Evolutionary conservation across 2,329 filamentous ascomycete species (phyloP), one percentile per base, ranked within the genome.

Genomic region (Sporothrix dimorphospora): DNA sequence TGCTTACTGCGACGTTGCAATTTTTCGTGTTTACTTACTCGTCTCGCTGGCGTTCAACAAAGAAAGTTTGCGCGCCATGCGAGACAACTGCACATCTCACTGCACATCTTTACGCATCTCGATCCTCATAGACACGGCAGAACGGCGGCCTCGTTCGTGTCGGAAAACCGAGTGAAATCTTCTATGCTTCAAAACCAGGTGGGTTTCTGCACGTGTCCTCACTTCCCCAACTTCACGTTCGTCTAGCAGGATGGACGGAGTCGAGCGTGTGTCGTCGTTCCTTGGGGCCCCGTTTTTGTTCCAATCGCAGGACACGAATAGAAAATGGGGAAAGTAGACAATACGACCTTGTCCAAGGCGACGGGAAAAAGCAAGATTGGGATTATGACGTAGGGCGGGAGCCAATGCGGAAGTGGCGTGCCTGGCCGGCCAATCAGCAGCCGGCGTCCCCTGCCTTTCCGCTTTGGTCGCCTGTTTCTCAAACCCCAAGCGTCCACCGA

Each of bases 381-480:
- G 42, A 21, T 38, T 42, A 70, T 70, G 68, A 70, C 68, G 68
- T 70, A 70, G 65, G 49, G 21, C 40, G 40, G 53, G 53, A 57
- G 24, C 51, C 59, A 71, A 66, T 71, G 70, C 61, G 59, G 45
- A 65, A 34, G 59, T 67, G 70, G 59, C n/a, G 70, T 67, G 59
- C 19, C 14, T 27, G 21, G 24, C n/a, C 14, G 49, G 30, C 70
- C 70, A 71, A 71, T 71, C n/a, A 71, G 59, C 16, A 19, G 53
- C 19, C 3, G 51, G 49, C 16, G 38, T 42, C 53, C 38, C 47
- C 45, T 67, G 65, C 42, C 42, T 14, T 53, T 16, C 65, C 45
- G 63, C 42, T 24, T 42, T 21, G 38, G 38, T 42, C 16, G n/a
- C 38, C 38, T 63, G n/a, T 45, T 45, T 38, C 55, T 1, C 27